A percentile compares a stretch with the other conserved stretches of the same genome.
Evolutionary conservation across 345 rosid species (phyloP).

Genomic region (Microcos paniculata): DNA sequence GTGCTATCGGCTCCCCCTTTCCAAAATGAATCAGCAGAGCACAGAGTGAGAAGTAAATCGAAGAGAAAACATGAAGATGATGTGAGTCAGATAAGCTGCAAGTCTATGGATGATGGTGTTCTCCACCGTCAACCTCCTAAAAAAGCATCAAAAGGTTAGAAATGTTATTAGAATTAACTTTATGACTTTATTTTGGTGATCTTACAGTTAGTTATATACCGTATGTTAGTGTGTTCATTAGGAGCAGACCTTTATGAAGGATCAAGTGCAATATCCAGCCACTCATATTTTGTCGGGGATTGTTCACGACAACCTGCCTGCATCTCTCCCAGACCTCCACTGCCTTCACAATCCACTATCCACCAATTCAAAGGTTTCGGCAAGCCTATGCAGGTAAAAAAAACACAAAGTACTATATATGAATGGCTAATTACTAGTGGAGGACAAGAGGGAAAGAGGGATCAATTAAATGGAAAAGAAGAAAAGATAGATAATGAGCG

Average conservation of each 20-base stretch:
- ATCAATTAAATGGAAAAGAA: neutral
- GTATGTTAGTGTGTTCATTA: neutral
- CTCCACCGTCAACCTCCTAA: neutral
- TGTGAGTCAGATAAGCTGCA: neutral
- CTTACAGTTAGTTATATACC: neutral
- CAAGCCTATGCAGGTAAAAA: slow-evolving; percentile 15
- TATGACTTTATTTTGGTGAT: neutral
- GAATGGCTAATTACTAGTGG: neutral
- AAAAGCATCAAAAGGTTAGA: neutral
- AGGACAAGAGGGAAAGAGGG: neutral
- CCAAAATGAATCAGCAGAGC: neutral
- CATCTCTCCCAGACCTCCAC: slow-evolving; percentile 5
- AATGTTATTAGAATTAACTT: neutral
- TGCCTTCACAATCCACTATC: neutral
- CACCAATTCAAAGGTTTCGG: slow-evolving; percentile 5
- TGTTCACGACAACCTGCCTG: neutral
- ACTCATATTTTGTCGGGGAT: slow-evolving; percentile 5
- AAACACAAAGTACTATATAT: neutral
- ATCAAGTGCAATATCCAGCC: slow-evolving; percentile 8
- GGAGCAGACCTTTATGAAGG: neutral
- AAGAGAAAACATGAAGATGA: slow-evolving; percentile 3
- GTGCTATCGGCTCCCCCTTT: slow-evolving; percentile 5
- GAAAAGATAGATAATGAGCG: neutral
- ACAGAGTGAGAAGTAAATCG: neutral
- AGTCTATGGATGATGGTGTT: slow-evolving; percentile 7